phyloP scores from a whole-genome alignment of 1,284 basidiomycete species.

The Stygiomarasmius scandens region DNA sequence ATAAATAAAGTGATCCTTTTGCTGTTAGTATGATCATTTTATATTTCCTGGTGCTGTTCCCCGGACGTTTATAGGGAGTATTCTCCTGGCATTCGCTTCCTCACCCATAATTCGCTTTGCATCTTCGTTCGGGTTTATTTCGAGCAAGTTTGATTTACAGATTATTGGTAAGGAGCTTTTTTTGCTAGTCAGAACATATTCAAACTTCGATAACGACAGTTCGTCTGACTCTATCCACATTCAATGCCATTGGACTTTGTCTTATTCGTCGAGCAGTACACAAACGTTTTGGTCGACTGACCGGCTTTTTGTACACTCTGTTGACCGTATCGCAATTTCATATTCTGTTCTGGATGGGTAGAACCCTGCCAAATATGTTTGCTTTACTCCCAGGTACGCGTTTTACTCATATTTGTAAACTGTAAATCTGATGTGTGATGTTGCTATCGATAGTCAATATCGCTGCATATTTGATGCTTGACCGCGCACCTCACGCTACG shows the following conservation, averaged over 20 bases:
- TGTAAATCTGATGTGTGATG: not conserved
- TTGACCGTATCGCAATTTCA: conserved; percentile 88
- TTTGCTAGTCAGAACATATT: too few species aligned
- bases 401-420: not conserved
- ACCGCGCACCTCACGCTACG: conserved; percentile 44
- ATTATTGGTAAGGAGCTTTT: conserved; percentile 45
- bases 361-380: conserved; percentile 94
- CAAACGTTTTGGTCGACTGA: conserved; percentile 61
- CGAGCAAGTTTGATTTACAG: conserved; percentile 65
- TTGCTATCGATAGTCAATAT: conserved; percentile 56
- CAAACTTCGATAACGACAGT: too few species aligned
- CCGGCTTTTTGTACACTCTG: conserved; percentile 65
- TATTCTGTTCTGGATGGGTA: conserved; percentile 88
- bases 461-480: conserved; percentile 58
- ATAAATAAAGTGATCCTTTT: not conserved
- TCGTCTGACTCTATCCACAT: conserved; percentile 71
- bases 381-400: conserved; percentile 77
- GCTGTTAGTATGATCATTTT: conserved; percentile 83
- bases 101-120: conserved; percentile 48
- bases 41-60: conserved; percentile 90
- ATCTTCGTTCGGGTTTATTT: conserved; percentile 42
- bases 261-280: conserved; percentile 67
- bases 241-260: conserved; percentile 69
- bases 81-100: conserved; percentile 59
- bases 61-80: conserved; percentile 81